phyloP scores from a whole-genome alignment of 164 flowering plant species.

The Sedum album region DNA sequence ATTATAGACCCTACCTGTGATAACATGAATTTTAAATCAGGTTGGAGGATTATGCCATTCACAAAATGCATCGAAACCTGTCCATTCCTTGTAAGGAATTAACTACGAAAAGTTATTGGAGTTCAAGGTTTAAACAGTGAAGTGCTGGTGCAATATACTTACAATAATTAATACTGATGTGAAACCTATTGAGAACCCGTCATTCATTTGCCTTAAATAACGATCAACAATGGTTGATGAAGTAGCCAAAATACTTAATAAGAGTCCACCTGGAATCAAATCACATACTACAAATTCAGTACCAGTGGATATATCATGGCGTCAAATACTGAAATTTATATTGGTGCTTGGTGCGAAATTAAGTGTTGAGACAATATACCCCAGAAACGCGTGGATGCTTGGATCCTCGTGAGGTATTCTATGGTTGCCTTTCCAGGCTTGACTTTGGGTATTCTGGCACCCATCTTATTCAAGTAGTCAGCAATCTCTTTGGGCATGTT shows the following conservation, averaged over 20 bases:
- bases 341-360: background rate
- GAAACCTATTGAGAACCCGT: constrained; percentile 84
- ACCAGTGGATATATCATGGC: background rate
- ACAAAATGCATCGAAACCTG: background rate
- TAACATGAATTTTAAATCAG: background rate
- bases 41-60: too few relatives aligned
- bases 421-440: constrained; percentile 97
- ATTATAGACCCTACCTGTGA: constrained; percentile 94
- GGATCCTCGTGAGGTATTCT: constrained; percentile 75
- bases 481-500: constrained; percentile 97
- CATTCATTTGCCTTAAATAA: constrained; percentile 67
- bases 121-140: background rate
- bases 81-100: background rate
- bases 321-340: constrained; percentile 2
- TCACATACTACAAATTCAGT: constrained; percentile 8
- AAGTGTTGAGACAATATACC: constrained; percentile 31
- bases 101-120: background rate
- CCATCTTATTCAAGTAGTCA: constrained; percentile 96
- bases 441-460: constrained; percentile 88
- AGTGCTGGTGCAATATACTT: constrained; percentile 24
- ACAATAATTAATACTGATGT: constrained; percentile 91
- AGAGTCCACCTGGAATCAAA: constrained; percentile 60
- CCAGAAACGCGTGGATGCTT: constrained; percentile 99
- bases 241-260: constrained; percentile 83
- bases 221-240: constrained; percentile 76